Evolutionary conservation across 306 rosid genomes (phyloP).

Genomic region (Boehmeria nivea): DNA sequence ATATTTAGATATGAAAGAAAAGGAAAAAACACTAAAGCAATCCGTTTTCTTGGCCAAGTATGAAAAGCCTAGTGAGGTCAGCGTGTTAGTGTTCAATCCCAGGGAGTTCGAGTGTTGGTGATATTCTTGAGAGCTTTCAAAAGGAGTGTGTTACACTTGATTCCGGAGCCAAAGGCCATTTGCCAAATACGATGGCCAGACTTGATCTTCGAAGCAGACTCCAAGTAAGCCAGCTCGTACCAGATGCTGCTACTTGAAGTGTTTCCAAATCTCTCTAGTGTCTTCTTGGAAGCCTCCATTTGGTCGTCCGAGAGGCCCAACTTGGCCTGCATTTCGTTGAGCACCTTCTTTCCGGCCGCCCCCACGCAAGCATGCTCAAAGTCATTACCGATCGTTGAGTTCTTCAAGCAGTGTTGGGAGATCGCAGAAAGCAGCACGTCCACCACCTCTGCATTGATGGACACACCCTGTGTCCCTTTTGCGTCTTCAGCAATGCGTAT

Average conservation of each 20-base stretch:
- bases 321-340: conserved; percentile 49
- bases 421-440: conserved; percentile 16
- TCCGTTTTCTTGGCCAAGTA: too few relatives aligned
- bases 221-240: conserved; percentile 59
- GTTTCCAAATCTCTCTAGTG: conserved; percentile 64
- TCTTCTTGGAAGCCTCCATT: conserved; percentile 64
- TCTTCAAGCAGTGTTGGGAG: background rate
- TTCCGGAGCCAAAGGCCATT: conserved; percentile 30
- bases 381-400: background rate
- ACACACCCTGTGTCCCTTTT: conserved; percentile 39
- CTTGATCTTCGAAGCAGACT: conserved; percentile 40
- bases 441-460: conserved; percentile 38
- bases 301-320: conserved; percentile 42
- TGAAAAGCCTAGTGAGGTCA: too few relatives aligned
- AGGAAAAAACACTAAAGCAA: too few relatives aligned
- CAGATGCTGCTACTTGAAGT: conserved; percentile 66
- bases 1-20: too few relatives aligned
- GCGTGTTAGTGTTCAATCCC: too few relatives aligned
- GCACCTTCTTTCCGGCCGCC: conserved; percentile 55
- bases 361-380: conserved; percentile 30
- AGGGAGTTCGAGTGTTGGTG: conserved; percentile 38
- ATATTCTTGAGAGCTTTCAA: conserved; percentile 47
- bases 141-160: conserved; percentile 41
- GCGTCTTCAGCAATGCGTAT: conserved; percentile 45
- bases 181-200: conserved; percentile 50